Evolutionary conservation across 2,329 filamentous ascomycete species (phyloP).

Genomic region (Monascus ruber): DNA sequence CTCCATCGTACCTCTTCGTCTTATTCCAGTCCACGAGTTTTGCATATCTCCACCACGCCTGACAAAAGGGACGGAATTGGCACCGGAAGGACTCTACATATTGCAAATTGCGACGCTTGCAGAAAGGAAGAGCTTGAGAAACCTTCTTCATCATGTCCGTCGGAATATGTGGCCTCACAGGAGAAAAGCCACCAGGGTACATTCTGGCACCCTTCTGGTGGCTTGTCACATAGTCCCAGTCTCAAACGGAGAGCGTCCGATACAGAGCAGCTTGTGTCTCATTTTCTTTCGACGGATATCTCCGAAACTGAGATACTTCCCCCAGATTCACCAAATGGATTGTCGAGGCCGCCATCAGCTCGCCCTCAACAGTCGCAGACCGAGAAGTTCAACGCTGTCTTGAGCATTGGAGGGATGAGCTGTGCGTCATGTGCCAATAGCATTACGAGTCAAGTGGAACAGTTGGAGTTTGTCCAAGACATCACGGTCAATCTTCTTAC

Average conservation of each 20-base stretch:
- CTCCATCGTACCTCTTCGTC: slow-evolving; percentile 15
- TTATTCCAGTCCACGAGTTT: slow-evolving; percentile 10
- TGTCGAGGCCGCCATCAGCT: not conserved
- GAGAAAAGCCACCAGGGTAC: slow-evolving; percentile 1
- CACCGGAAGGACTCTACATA: slow-evolving; percentile 24
- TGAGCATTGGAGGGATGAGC: slow-evolving; percentile 59
- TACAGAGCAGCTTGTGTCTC: slow-evolving; percentile 2
- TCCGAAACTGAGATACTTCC: not conserved
- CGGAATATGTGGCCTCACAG: slow-evolving; percentile 6
- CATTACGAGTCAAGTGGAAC: slow-evolving; percentile 49
- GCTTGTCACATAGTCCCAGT: too few species aligned
- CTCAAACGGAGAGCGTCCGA: slow-evolving; percentile 1
- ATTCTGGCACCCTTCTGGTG: not conserved
- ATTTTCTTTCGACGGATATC: not conserved
- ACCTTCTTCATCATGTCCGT: slow-evolving; percentile 5
- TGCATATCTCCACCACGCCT: slow-evolving; percentile 8
- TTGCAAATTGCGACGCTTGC: slow-evolving; percentile 42
- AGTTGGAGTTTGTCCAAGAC: slow-evolving; percentile 47
- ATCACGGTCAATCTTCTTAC: slow-evolving; percentile 54
- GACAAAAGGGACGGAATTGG: slow-evolving; percentile 9
- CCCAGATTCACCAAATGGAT: too few species aligned
- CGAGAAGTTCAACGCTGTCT: slow-evolving; percentile 15
- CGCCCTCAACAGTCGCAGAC: not conserved
- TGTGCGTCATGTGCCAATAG: slow-evolving; percentile 57
- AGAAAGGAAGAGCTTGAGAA: slow-evolving; percentile 26